Base-by-base conservation (phyloP, 495 filamentous ascomycete species). In the Aspergillus avenaceus region DNA sequence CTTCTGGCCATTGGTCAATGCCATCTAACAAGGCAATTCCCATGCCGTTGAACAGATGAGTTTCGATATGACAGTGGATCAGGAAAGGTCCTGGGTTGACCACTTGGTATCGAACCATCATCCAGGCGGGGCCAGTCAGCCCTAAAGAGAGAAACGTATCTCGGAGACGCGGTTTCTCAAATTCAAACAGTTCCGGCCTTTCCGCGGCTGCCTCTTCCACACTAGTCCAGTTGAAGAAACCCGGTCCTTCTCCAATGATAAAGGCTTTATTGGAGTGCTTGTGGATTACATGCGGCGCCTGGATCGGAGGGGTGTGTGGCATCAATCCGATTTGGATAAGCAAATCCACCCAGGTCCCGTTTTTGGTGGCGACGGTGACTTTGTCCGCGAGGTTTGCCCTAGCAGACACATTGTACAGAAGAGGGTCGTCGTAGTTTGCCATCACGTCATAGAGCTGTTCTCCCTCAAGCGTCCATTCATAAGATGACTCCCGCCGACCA, bases 251-350 rank as follows among this genome's bases (percentile, higher is more conserved):
- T 1, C 82, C 82, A 47, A 84, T 76, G 23, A 77, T 60, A 52
- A 74, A 83, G 47, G 69, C 75, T 49, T 82, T 83, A 59, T 78
- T 84, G 18, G 73, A 77, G 61, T 85, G 82, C 56, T 84, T 84
- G 64, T 85, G 82, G 43, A 85, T 78, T 0, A 78, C 75, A 47
- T 85, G 82, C 28, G 73, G 61, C 0, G 73, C 66, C 42, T 69
- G 60, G 4, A 73, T 48, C 7, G 67, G 56, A 1, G 60, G 55
- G 9, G 50, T 42, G 34, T 38, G 6, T 8, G 34, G 34, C 34
- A 38, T 38, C 2, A 38, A 2, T 6, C 34, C 34, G 1, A 68
- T 60, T 29, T 69, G 59, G 28, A 82, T 62, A 29, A 84, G 65
- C n/a, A 84, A 40, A 52, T 84, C 81, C 6, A 84, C 64, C 79